phyloP scores from a whole-genome alignment of 2,329 filamentous ascomycete genomes.

The Colletotrichum tofieldiae region DNA sequence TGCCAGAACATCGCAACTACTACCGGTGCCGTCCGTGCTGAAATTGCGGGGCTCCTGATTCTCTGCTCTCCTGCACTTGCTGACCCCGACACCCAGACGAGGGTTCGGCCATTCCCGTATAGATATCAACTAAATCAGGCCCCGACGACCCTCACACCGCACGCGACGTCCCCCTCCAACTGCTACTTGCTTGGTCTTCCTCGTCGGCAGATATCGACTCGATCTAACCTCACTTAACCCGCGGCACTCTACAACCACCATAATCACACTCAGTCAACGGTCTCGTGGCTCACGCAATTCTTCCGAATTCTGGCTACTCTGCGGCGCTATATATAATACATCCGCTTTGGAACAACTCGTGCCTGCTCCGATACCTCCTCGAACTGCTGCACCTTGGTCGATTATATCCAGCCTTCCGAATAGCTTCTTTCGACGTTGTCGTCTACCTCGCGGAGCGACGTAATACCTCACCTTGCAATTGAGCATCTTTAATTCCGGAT shows the following conservation, averaged over 20 bases:
- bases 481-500: neutral
- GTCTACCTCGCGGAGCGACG: neutral
- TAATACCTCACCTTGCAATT: neutral
- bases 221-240: neutral
- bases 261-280: neutral
- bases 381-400: too few species aligned
- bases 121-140: conserved; percentile 16
- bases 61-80: neutral
- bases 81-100: neutral
- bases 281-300: neutral
- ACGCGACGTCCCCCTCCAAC: neutral
- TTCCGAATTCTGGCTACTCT: neutral
- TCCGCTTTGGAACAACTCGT: neutral
- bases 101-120: neutral
- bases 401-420: too few species aligned
- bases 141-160: neutral
- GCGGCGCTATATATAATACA: neutral
- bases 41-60: neutral
- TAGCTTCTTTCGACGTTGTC: neutral
- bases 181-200: neutral
- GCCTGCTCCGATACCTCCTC: neutral
- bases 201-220: neutral
- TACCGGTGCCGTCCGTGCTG: neutral
- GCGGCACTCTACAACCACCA: neutral
- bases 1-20: neutral